Conservation (phyloP, 108 stramenopile genomes). For the Pseudonitzschia pungens region DNA sequence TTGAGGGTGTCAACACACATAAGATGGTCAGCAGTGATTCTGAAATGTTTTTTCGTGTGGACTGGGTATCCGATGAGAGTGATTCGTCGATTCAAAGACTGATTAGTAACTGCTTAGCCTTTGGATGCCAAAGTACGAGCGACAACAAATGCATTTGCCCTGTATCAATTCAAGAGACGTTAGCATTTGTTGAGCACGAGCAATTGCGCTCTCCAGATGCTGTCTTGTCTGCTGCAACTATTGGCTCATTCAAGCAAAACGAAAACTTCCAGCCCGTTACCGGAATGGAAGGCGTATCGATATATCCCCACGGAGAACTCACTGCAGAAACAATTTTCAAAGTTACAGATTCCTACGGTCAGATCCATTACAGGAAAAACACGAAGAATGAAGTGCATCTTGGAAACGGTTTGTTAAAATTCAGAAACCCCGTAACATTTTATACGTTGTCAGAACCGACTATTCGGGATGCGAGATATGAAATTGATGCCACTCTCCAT, state of each 20-base stretch:
- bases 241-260: background rate
- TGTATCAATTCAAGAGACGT: constrained; percentile 35
- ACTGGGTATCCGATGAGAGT: constrained; percentile 11
- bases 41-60: constrained; percentile 40
- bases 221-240: constrained; percentile 18
- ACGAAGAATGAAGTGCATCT: constrained; percentile 13
- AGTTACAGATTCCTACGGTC: constrained; percentile 42
- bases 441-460: constrained; percentile 45
- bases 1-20: constrained; percentile 2
- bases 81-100: background rate
- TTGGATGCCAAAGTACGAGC: background rate
- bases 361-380: constrained; percentile 48
- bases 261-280: background rate
- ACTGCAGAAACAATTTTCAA: constrained; percentile 54
- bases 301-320: constrained; percentile 28
- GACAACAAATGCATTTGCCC: constrained; percentile 47
- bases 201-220: constrained; percentile 18
- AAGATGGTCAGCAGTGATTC: constrained; percentile 19
- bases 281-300: constrained; percentile 18
- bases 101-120: background rate
- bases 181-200: constrained; percentile 29
- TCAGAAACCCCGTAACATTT: constrained; percentile 66
- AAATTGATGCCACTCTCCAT: constrained; percentile 72
- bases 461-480: constrained; percentile 56
- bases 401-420: constrained; percentile 18